phyloP scores from a whole-genome alignment of 1,284 basidiomycete genomes.

The Boletellus deceptivus region DNA sequence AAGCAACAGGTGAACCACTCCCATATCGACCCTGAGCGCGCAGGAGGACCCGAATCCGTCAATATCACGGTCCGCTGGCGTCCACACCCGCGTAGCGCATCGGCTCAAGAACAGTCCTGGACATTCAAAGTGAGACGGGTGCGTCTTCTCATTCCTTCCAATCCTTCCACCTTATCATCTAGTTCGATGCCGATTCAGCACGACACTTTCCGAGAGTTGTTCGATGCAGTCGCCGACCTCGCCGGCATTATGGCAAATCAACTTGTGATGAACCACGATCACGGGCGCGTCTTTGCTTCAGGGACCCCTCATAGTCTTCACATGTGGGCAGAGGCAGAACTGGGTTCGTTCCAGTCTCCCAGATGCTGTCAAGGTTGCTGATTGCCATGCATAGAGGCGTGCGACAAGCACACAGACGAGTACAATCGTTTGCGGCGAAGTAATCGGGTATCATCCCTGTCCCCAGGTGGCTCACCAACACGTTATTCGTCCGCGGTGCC shows the following conservation, averaged over 20 bases:
- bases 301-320: conserved; percentile 62
- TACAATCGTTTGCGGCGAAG: conserved; percentile 50
- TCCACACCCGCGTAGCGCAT: conserved; percentile 54
- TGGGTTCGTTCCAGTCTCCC: conserved; percentile 44
- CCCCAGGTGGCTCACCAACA: conserved; percentile 11
- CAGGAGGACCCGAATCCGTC: conserved; percentile 43
- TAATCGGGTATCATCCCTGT: conserved; percentile 28
- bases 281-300: conserved; percentile 61
- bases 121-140: conserved; percentile 59
- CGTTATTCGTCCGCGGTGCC: conserved; percentile 15
- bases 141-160: conserved; percentile 18
- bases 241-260: conserved; percentile 47
- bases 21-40: conserved; percentile 22
- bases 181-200: conserved; percentile 39
- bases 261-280: conserved; percentile 57
- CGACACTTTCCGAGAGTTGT: conserved; percentile 59
- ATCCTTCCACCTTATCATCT: not conserved
- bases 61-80: conserved; percentile 58
- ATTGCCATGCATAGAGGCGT: conserved; percentile 52
- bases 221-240: conserved; percentile 61
- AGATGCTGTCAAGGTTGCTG: conserved; percentile 4
- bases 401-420: conserved; percentile 56
- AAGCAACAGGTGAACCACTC: conserved; percentile 20
- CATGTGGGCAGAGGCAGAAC: conserved; percentile 63
- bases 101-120: conserved; percentile 42